phyloP scores from a whole-genome alignment of 208 protist species.

The Leishmania turanica region DNA sequence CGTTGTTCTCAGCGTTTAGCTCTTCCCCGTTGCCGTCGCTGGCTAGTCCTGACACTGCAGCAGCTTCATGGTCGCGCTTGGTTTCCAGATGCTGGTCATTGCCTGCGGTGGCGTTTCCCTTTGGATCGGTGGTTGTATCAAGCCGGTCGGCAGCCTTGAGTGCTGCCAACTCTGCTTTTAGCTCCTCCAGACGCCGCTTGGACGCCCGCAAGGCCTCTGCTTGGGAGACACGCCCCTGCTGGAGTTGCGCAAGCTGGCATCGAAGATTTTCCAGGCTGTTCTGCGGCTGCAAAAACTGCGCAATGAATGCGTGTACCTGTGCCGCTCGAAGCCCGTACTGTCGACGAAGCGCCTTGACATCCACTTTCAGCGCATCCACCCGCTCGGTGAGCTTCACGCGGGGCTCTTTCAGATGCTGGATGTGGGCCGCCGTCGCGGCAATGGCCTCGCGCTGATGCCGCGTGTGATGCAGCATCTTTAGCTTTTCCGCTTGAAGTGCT shows the following conservation, averaged over 20 bases:
- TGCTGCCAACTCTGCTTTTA: background rate
- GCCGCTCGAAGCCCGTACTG: constrained; percentile 21
- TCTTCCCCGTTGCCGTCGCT: background rate
- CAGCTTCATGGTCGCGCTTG: background rate
- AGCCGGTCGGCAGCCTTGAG: background rate
- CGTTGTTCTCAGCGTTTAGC: background rate
- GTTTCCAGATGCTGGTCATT: background rate
- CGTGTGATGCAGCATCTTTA: constrained; percentile 25
- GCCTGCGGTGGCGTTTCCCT: background rate
- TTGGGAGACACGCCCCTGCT: background rate
- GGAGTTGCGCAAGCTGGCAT: constrained; percentile 5
- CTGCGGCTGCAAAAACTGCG: constrained; percentile 17
- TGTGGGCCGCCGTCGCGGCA: constrained; percentile 16
- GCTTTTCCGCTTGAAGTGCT: constrained; percentile 41
- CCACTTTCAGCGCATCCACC: constrained; percentile 3
- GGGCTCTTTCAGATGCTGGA: constrained; percentile 34
- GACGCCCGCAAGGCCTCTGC: background rate
- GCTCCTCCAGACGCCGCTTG: background rate
- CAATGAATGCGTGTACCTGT: constrained; percentile 23
- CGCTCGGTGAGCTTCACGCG: constrained; percentile 12
- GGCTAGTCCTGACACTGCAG: background rate
- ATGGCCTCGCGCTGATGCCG: constrained; percentile 24
- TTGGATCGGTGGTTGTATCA: background rate
- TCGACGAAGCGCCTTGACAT: constrained; percentile 22
- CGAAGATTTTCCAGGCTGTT: constrained; percentile 19